Conservation (phyloP, 768 basidiomycete genomes). For the Pisolithus orientalis region DNA sequence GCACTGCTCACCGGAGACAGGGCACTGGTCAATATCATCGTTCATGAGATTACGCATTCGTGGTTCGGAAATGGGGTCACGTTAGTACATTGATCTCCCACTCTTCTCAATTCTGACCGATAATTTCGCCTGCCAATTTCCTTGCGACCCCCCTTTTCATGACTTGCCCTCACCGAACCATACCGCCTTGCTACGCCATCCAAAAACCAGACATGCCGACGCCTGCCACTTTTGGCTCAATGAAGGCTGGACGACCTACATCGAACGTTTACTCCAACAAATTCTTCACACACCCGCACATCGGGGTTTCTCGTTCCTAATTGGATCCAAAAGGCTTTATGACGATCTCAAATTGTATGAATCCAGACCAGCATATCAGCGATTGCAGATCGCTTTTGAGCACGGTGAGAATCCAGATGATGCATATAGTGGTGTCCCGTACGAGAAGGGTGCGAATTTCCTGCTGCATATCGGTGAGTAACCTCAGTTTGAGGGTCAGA, state of each 20-base stretch:
- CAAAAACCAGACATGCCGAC: conserved; percentile 49
- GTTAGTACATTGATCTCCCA: conserved; percentile 30
- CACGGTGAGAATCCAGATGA: conserved; percentile 73
- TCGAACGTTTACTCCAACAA: conserved; percentile 75
- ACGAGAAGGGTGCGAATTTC: conserved; percentile 88
- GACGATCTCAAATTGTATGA: conserved; percentile 62
- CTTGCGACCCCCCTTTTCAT: too few species aligned
- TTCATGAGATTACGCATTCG: conserved; percentile 81
- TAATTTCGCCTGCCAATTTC: neutral
- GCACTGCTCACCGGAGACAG: conserved; percentile 86
- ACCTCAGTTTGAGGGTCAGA: neutral
- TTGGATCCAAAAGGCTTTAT: conserved; percentile 63
- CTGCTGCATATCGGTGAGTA: conserved; percentile 70
- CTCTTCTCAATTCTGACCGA: neutral
- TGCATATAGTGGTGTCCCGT: conserved; percentile 69
- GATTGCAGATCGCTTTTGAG: conserved; percentile 71
- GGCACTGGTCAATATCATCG: conserved; percentile 80
- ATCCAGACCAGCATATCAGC: conserved; percentile 62
- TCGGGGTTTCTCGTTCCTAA: conserved; percentile 75
- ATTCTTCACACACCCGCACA: conserved; percentile 66
- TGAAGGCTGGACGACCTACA: conserved; percentile 92
- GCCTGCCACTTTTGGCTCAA: conserved; percentile 86
- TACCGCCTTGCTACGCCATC: too few species aligned
- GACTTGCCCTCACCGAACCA: too few species aligned
- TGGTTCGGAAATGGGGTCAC: conserved; percentile 94